Conservation (phyloP, 106 monocot species). For the Hemerocallis citrina region DNA sequence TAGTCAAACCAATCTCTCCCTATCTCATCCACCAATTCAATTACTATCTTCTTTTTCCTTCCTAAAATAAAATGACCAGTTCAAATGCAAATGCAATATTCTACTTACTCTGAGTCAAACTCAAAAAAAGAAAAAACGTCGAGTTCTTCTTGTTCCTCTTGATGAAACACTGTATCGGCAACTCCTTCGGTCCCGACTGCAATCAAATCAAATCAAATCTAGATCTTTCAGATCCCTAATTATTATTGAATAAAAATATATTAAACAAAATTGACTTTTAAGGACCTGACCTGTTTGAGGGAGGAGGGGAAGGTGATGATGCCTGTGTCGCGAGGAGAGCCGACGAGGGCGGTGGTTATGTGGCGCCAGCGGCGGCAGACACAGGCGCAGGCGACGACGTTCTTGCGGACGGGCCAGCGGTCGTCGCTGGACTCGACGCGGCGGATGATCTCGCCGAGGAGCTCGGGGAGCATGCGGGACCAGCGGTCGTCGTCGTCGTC, state of each 20-base stretch:
- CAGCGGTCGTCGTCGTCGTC: conserved; percentile 39
- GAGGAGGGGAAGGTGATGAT: conserved; percentile 91
- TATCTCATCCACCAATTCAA: no score
- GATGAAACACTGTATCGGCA: conserved; percentile 69
- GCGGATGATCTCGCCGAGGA: conserved; percentile 69
- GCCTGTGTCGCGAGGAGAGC: conserved; percentile 44
- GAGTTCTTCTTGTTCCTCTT: conserved; percentile 71
- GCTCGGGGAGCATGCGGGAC: conserved; percentile 78
- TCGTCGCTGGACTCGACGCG: conserved; percentile 65
- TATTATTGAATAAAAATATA: background rate
- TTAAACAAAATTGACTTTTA: background rate
- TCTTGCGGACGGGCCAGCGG: conserved; percentile 67
- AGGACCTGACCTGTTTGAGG: conserved; percentile 60
- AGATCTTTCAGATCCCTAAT: conserved; percentile 4
- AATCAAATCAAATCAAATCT: background rate
- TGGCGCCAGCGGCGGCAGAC: conserved; percentile 80
- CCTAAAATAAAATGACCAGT: no score
- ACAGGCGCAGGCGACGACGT: conserved; percentile 73
- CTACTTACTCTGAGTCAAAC: conserved; percentile 49
- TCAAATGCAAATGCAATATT: no score
- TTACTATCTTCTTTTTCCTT: no score
- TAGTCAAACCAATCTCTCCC: no score
- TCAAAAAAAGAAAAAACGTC: conserved; percentile 56
- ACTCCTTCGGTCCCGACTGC: conserved; percentile 57
- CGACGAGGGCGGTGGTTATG: conserved; percentile 47